Evolutionary conservation across 2,329 filamentous ascomycete species (phyloP), one percentile per base, ranked within the genome.

Genomic region (Alternaria burnsii): DNA sequence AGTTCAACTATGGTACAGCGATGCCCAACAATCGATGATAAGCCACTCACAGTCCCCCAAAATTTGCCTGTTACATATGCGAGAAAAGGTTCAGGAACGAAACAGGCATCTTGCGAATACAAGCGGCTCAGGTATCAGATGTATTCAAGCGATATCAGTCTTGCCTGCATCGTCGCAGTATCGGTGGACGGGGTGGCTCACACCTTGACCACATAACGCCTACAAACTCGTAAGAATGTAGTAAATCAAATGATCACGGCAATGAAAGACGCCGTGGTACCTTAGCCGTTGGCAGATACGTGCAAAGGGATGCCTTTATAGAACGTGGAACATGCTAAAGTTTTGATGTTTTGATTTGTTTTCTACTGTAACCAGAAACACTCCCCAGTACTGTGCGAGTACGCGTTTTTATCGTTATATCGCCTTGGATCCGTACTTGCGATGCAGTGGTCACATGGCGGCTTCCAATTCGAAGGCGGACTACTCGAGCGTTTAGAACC

Each of bases 381-480:
- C 6, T 64, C 55, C 26, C n/a, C 32, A 10, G 26, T 46, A 5
- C 20, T 18, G 46, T 64, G 61, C 24, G 24, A 36, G 41, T 59
- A 64, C 0, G 59, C 61, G 18, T 28, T n/a, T 1, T 24, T 28
- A 3, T 38, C 43, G 4, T 26, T 30, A 46, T 57, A 30, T 26
- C 59, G n/a, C 41, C 18, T 30, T n/a, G 53, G 55, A 22, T 62
- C 53, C 0, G 26, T 47, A 22, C 52, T 55, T 41, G 51, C 32
- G 12, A 62, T 58, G 38, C 59, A 62, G 7, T 11, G 34, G 1
- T 55, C 30, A n/a, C 59, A 65, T 16, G 62, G 62, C 20, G 36
- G 22, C 5, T 43, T 42, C n/a, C 51, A 36, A 16, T 42, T 24
- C 0, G 40, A 18, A 36, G 32, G 32, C 20, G 14, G 32, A 50